These are phyloP conservation scores for Aspergillus sojae DNA, from an alignment of 2,329 filamentous ascomycete genomes.

Conservation along the genomic window DNA sequence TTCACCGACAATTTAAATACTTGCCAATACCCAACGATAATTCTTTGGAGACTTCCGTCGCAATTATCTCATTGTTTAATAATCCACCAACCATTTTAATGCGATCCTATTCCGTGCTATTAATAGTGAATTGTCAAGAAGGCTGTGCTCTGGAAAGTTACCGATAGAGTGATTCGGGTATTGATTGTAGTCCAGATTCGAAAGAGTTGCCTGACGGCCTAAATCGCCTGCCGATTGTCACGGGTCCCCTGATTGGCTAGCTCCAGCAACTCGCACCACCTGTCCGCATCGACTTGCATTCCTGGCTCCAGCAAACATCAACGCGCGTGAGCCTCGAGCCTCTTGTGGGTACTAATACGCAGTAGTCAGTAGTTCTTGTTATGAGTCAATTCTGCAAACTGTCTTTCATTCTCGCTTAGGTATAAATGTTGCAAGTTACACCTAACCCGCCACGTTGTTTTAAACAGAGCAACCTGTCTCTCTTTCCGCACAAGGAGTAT, in stretches of 20 bases:
- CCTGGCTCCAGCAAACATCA: constrained; percentile 3
- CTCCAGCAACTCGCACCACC: neutral
- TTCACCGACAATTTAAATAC: neutral
- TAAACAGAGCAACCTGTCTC: neutral
- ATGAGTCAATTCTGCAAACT: neutral
- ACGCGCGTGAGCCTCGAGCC: neutral
- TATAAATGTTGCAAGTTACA: neutral
- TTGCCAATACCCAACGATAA: neutral
- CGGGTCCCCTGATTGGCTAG: neutral
- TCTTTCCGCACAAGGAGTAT: neutral
- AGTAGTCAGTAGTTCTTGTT: neutral
- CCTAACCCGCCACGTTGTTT: constrained; percentile 2
- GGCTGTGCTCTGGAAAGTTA: constrained; percentile 3
- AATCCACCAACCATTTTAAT: neutral
- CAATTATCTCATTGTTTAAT: neutral
- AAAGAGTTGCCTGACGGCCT: constrained; percentile 10
- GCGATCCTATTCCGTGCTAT: neutral
- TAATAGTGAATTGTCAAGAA: constrained; percentile 1
- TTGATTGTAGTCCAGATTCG: neutral
- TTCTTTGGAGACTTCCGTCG: neutral
- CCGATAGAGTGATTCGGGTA: neutral
- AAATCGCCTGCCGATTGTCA: constrained; percentile 5
- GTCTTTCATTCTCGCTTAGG: neutral
- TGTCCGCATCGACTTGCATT: neutral
- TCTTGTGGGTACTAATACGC: constrained; percentile 1